Evolutionary conservation across 306 rosid genomes (phyloP), one percentile per base, ranked within the genome.

Genomic region (Begonia peltatifolia): DNA sequence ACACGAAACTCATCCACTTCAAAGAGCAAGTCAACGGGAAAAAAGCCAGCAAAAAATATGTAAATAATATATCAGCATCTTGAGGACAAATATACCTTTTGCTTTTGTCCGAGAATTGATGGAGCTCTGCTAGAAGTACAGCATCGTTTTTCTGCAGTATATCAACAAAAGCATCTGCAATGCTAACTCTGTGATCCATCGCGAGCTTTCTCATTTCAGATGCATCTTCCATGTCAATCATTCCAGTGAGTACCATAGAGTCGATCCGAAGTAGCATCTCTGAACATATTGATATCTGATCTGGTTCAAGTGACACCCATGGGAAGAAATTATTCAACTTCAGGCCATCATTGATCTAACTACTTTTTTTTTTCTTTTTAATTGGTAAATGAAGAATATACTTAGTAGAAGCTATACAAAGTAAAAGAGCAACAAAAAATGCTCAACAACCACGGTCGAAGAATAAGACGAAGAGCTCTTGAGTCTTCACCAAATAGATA

Each of bases 231-330:
- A 69, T 53, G 53, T 57, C 65, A 71, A 88, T 59, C 59, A 67
- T 50, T 70, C 75, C 65, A 61, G 73, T 75, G 58, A 84, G 83
- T 55, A 77, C 86, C 93, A 81, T 81, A 41, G 93, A 68, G 60
- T 87, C 96, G 63, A 87, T 73, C 67, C 88, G 88, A 75, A 75
- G 87, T 67, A 87, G 75, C 74, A 84, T 52, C 64, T 71, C 86
- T 57, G 88, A 81, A 69, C 84, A 73, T 47, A 63, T 48, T 59
- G 94, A 74, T 57, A 63, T 60, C 48, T 52, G 76, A 69, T 81
- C 96, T 84, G 94, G 75, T 57, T 75, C 62, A 55, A 46, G 47
- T 58, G 50, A 74, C 57, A 68, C 46, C 57, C 55, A 64, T 47
- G 50, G 52, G 69, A 70, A 64, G 25, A 57, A 36, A 50, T 9